These are phyloP conservation scores for Boletus eberwhitei DNA, from an alignment of 768 basidiomycete genomes.

Conservation along the genomic window DNA sequence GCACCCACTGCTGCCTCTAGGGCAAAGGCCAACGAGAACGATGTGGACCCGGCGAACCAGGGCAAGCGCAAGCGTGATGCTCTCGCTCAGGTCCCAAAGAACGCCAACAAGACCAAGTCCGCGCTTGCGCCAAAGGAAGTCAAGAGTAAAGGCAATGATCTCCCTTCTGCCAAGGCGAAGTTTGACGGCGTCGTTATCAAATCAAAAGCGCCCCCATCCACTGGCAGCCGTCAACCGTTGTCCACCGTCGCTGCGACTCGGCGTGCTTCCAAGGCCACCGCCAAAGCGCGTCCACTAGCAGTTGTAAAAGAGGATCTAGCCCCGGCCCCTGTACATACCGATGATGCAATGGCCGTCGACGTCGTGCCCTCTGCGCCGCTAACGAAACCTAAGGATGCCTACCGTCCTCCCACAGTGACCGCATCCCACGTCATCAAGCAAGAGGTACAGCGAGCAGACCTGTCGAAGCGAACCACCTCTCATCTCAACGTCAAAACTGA, in stretches of 20 bases:
- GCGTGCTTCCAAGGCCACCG: conserved; percentile 34
- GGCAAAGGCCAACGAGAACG: conserved; percentile 37
- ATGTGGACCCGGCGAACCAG: conserved; percentile 45
- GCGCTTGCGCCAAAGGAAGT: conserved; percentile 31
- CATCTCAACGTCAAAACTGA: conserved; percentile 34
- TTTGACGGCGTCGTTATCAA: conserved; percentile 66
- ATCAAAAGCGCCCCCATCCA: conserved; percentile 34
- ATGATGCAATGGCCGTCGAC: conserved; percentile 55
- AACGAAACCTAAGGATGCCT: neutral
- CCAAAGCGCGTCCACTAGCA: conserved; percentile 24
- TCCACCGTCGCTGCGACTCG: conserved; percentile 48
- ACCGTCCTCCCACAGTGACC: conserved; percentile 32
- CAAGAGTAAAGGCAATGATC: conserved; percentile 58
- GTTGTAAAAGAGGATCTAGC: conserved; percentile 29
- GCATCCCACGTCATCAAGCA: conserved; percentile 24
- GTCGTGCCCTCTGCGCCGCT: conserved; percentile 29
- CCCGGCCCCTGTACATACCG: conserved; percentile 30
- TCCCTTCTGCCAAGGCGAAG: conserved; percentile 41
- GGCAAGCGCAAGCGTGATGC: conserved; percentile 77
- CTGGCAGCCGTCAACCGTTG: conserved; percentile 48
- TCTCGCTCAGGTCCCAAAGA: conserved; percentile 66
- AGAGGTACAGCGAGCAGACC: conserved; percentile 27
- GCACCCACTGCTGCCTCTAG: conserved; percentile 38
- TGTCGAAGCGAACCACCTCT: conserved; percentile 33
- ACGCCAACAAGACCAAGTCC: conserved; percentile 38